Conservation (phyloP, 2,329 filamentous ascomycete genomes). For the Arthrobotrys musiformis region DNA sequence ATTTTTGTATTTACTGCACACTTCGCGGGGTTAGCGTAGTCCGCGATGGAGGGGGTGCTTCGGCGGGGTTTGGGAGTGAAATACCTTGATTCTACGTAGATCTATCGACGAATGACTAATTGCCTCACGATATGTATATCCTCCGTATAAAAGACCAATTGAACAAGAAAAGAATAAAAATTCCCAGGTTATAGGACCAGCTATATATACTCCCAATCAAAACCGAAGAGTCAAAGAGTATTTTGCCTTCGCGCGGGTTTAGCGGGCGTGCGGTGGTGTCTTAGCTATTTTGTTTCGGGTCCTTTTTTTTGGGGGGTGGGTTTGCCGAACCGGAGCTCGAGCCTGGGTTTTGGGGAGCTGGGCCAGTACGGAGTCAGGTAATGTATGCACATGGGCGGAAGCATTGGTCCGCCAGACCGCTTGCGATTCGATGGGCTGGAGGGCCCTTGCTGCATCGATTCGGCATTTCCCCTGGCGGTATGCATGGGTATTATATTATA, state of each 20-base stretch:
- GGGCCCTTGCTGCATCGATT: not conserved
- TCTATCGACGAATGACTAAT: too few species aligned
- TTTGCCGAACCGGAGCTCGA: slow-evolving; percentile 39
- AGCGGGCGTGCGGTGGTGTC: not conserved
- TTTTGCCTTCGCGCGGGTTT: slow-evolving; percentile 23
- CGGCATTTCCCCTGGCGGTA: not conserved
- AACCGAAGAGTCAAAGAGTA: not conserved
- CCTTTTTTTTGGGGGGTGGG: not conserved
- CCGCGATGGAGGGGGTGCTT: not conserved
- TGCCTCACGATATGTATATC: not conserved
- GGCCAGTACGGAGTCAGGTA: too few species aligned
- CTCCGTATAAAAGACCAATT: not conserved
- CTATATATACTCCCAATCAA: slow-evolving; percentile 42
- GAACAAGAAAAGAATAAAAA: not conserved
- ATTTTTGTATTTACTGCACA: not conserved
- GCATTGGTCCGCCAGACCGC: slow-evolving; percentile 48
- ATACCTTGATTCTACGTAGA: too few species aligned
- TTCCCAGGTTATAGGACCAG: slow-evolving; percentile 9
- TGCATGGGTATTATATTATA: not conserved
- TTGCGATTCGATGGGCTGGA: too few species aligned
- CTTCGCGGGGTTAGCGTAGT: not conserved
- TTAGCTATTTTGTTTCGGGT: not conserved
- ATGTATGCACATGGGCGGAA: slow-evolving; percentile 38
- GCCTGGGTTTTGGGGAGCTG: too few species aligned
- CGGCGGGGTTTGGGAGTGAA: too few species aligned